Evolutionary conservation across 805 yeast genomes (phyloP), one percentile per base, ranked within the genome.

Genomic region (Hanseniaspora occidentalis): DNA sequence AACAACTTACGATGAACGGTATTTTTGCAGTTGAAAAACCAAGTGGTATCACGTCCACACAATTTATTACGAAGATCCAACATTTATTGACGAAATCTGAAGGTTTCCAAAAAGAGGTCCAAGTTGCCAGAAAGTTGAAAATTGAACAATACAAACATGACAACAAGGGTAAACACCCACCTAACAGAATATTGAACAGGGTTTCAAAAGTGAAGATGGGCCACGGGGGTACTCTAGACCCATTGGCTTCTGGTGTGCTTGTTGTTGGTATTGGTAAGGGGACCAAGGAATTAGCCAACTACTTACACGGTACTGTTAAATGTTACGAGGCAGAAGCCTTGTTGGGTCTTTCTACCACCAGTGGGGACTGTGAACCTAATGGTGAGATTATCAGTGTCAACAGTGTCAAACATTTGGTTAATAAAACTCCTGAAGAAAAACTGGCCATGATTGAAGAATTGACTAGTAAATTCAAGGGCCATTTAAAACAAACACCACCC

Each of bases 221-320:
- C 1, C 99, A 92, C 58, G 99, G 98, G 16, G 99, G 99, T 8
- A 92, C 99, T 0, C 65, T 92, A 29, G 99, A 92, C 53, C 96
- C 97, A 0, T 61, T 84, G 34, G 99, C 99, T 0, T 77, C 86
- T n/a, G 99, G 99, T 9, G 88, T 89, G 1, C 59, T 84, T 33
- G 89, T 94, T 2, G 69, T 92, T 41, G 99, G 98, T 4, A 74
- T 92, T n/a, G 96, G 96, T 5, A 46, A 67, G 1, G 98, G 98
- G 2, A 92, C 99, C 2, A 94, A 89, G 57, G 66, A 72, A 54
- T 64, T 92, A 34, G 79, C 76, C 42, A 66, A 72, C 44, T 86
- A 81, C 52, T 66, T 89, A 17, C 76, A 76, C 23, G 81, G 79
- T 23, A 79, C 94, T 44, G 69, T 71, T 7, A 92, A 92, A 53